phyloP scores from a whole-genome alignment of 192 early-diverging fungal species.

The Backusella tuberculispora region DNA sequence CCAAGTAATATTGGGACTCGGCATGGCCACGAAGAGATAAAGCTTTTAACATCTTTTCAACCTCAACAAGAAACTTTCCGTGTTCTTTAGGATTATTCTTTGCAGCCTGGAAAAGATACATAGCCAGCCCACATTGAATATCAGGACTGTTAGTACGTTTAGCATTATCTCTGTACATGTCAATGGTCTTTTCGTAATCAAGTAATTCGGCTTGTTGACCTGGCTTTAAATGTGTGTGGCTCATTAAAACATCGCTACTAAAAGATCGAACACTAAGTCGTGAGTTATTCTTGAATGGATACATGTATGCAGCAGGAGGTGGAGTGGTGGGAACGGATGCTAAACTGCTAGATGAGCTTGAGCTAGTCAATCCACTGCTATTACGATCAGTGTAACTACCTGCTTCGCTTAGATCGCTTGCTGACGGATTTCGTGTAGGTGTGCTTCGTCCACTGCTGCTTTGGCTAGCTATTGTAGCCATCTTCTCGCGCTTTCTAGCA shows the following conservation, averaged over 20 bases:
- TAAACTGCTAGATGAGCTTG: neutral
- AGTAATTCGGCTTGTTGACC: constrained; percentile 56
- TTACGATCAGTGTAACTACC: neutral
- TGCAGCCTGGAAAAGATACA: constrained; percentile 58
- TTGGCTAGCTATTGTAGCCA: neutral
- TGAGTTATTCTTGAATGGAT: neutral
- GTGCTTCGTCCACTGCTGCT: too few relatives aligned
- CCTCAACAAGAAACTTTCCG: constrained; percentile 56
- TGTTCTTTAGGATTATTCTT: constrained; percentile 43
- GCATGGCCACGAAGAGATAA: constrained; percentile 57
- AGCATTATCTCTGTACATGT: constrained; percentile 63
- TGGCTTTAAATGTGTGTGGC: constrained; percentile 59
- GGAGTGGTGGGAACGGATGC: neutral
- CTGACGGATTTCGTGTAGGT: neutral
- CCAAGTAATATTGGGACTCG: constrained; percentile 67
- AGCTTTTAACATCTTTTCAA: constrained; percentile 57
- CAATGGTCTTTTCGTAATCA: constrained; percentile 54
- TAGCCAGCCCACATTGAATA: constrained; percentile 65
- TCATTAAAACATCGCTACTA: constrained; percentile 26
- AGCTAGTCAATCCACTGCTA: neutral
- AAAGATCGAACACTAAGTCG: neutral
- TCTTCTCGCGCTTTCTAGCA: neutral
- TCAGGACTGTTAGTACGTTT: constrained; percentile 58
- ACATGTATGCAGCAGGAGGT: neutral
- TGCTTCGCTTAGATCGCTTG: neutral